phyloP scores from a whole-genome alignment of 2,329 filamentous ascomycete species.

The Tolypocladium nubicola region DNA sequence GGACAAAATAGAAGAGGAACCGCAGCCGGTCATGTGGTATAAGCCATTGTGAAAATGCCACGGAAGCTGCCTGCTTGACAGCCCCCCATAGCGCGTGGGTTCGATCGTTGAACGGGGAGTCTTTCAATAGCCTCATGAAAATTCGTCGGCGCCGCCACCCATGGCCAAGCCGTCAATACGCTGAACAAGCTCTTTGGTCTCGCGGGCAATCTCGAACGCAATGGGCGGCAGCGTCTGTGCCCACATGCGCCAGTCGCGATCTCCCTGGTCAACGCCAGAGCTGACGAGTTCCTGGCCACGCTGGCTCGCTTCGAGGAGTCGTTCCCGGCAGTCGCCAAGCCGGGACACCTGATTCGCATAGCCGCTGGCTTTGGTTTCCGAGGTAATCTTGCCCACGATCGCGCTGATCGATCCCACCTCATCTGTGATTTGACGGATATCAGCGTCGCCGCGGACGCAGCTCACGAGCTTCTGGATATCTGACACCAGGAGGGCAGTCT shows the following conservation, averaged over 20 bases:
- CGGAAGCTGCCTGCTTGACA: not conserved
- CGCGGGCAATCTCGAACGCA: constrained; percentile 76
- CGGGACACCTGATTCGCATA: constrained; percentile 42
- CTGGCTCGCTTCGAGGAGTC: constrained; percentile 52
- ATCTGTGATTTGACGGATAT: constrained; percentile 53
- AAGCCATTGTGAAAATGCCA: not conserved
- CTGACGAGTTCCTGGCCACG: constrained; percentile 49
- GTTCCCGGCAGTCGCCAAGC: constrained; percentile 52
- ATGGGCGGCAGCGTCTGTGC: constrained; percentile 67
- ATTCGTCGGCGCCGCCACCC: constrained; percentile 29
- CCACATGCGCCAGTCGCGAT: constrained; percentile 50
- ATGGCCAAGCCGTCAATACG: constrained; percentile 27
- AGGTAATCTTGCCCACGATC: constrained; percentile 60
- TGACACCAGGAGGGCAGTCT: constrained; percentile 67
- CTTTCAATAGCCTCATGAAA: constrained; percentile 24
- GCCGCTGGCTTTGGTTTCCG: constrained; percentile 49
- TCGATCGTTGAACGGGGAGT: not conserved
- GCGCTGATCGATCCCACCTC: constrained; percentile 61
- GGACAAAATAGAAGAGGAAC: not conserved
- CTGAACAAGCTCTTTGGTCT: constrained; percentile 61
- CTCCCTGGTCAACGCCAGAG: constrained; percentile 34
- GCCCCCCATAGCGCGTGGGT: not conserved
- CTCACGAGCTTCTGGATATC: constrained; percentile 74
- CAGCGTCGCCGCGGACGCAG: constrained; percentile 55
- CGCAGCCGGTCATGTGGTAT: not conserved